Conservation (phyloP, 306 rosid species). For the Rubus idaeus region DNA sequence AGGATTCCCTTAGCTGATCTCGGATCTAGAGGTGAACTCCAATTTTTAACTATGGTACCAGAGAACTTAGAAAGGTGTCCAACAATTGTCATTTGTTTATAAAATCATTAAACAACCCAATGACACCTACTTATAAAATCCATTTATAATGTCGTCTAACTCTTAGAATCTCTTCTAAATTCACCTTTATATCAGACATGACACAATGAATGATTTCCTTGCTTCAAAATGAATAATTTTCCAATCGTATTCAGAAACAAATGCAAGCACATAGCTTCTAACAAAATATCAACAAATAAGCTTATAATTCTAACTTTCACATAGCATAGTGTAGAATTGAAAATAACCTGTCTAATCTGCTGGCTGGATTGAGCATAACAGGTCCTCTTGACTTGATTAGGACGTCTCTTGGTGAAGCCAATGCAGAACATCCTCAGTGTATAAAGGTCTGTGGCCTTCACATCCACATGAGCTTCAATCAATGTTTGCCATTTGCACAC, state of each 20-base stretch:
- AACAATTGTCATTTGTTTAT: neutral
- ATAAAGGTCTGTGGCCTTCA: no score
- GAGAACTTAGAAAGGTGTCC: neutral
- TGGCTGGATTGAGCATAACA: no score
- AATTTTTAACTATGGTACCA: neutral
- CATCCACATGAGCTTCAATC: no score
- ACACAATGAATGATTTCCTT: neutral
- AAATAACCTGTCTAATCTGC: no score
- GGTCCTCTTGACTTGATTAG: no score
- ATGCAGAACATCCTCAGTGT: no score
- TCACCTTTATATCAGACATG: neutral
- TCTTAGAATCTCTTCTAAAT: neutral
- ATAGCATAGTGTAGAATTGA: no score
- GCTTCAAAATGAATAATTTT: neutral
- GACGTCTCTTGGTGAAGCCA: no score
- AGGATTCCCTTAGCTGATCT: neutral
- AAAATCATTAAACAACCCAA: neutral
- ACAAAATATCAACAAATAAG: no score
- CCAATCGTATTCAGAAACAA: neutral
- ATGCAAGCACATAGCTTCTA: neutral
- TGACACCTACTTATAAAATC: neutral
- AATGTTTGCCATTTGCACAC: no score
- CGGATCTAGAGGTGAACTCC: neutral
- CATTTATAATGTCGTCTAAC: no score
- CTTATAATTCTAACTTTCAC: no score